Base-by-base conservation (phyloP, 805 yeast genomes). In the Candida coleopterorum region DNA sequence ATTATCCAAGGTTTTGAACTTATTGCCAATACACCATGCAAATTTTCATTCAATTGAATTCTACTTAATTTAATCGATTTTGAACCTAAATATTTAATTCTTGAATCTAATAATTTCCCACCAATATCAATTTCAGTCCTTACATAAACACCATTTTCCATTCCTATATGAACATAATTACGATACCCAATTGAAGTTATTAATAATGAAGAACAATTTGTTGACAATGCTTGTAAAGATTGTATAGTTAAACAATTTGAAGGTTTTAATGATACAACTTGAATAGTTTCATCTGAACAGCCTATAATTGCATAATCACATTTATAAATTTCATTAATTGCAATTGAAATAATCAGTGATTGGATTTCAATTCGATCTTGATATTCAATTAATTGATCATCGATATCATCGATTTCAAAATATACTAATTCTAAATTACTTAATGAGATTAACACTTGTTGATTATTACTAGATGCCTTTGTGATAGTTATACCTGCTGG, bases 131-230 rank as follows among this genome's bases (percentile, higher is more conserved):
- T 47, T 5, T 63, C 58, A 0, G 86, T 74, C 12, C 81, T 64
- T 2, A 80, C 79, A 58, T 82, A 86, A 1, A 89, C 76, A 15
- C 97, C 97, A 55, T 79, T 85, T n/a, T 62, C 72, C 68, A 88
- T 69, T 2, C 97, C 97, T 34, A 87, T 72, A 56, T 88, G 94
- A 9, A 85, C 69, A 40, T 62, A 68, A 3, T 62, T 41, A 32
- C 23, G 29, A 42, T 41, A 25, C 38, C 43, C 18, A 25, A 6
- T 21, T 38, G 48, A 26, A 12, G 55, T 20, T 45, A 64, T 45
- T 18, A 57, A 44, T 8, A 63, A 43, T 0, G 65, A 55, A 2
- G 55, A 41, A 22, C 59, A 40, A 29, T 47, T 55, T 3, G 87
- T 74, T 26, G 80, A 70, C 16, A 89, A 55, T 1, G 78, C 81